phyloP scores from a whole-genome alignment of 495 filamentous ascomycete species.

The Neurospora tetraspora region DNA sequence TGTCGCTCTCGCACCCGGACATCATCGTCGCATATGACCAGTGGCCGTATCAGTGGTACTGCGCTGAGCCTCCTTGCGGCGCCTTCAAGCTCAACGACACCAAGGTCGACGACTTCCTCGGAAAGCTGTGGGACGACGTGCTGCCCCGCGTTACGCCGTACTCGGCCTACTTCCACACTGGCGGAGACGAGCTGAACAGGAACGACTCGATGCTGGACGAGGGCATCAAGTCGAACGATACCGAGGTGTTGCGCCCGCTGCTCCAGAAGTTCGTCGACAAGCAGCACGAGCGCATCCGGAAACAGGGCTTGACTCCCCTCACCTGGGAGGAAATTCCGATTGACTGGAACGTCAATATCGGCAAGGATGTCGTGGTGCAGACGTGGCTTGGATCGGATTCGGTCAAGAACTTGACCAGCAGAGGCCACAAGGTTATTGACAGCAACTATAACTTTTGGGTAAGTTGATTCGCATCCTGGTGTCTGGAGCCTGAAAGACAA shows the following conservation, averaged over 20 bases:
- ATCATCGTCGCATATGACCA: conserved; percentile 63
- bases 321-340: conserved; percentile 80
- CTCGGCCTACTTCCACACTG: conserved; percentile 67
- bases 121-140: conserved; percentile 58
- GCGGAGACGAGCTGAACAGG: conserved; percentile 72
- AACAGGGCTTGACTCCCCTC: conserved; percentile 52
- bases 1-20: conserved; percentile 55
- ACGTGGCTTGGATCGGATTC: conserved; percentile 54
- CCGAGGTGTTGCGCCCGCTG: conserved; percentile 52
- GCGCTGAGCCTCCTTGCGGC: conserved; percentile 67
- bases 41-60: conserved; percentile 57
- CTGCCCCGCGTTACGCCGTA: conserved; percentile 60
- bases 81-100: conserved; percentile 62
- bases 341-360: conserved; percentile 61
- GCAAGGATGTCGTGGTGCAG: conserved; percentile 55
- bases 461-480: conserved; percentile 9
- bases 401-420: conserved; percentile 41
- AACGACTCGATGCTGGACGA: conserved; percentile 66
- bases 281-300: conserved; percentile 48
- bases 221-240: conserved; percentile 51
- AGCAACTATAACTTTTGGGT: conserved; percentile 73
- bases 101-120: conserved; percentile 55
- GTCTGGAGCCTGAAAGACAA: neutral
- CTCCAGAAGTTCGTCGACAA: conserved; percentile 62
- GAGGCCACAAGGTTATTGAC: conserved; percentile 57